Evolutionary conservation across 192 early-diverging fungal genomes (phyloP).

Genomic region (Diversispora eburnea): DNA sequence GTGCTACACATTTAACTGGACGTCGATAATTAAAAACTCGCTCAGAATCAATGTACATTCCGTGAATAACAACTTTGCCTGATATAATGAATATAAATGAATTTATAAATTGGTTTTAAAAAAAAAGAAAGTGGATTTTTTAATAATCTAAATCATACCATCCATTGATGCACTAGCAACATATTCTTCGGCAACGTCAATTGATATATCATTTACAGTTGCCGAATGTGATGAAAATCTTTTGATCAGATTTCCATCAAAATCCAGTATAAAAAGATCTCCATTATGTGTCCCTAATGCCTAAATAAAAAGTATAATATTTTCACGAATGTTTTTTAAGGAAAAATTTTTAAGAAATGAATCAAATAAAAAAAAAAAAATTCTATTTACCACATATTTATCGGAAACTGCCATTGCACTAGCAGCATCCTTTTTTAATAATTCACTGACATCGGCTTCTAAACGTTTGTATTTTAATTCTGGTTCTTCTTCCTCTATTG

Average conservation of each 20-base stretch:
- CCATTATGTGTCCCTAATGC: constrained; percentile 91
- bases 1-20: constrained; percentile 82
- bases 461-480: constrained; percentile 87
- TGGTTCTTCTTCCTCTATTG: constrained; percentile 87
- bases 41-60: constrained; percentile 71
- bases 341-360: neutral
- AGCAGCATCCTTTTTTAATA: constrained; percentile 85
- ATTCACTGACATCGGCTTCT: constrained; percentile 65
- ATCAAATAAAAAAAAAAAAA: neutral
- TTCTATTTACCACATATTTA: constrained; percentile 69
- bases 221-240: constrained; percentile 79
- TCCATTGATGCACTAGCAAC: constrained; percentile 92
- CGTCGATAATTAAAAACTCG: constrained; percentile 75
- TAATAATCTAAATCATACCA: constrained; percentile 47
- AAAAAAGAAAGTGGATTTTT: neutral
- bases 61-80: constrained; percentile 84
- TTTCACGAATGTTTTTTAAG: too few relatives aligned
- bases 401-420: constrained; percentile 76
- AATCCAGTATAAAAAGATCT: constrained; percentile 82
- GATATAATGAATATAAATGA: constrained; percentile 10
- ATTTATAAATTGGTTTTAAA: neutral
- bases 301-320: constrained; percentile 32
- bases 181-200: constrained; percentile 83
- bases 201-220: constrained; percentile 81
- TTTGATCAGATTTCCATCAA: constrained; percentile 87